Conservation (phyloP, 2,329 filamentous ascomycete genomes). For the Aspergillus pseudonomiae region DNA sequence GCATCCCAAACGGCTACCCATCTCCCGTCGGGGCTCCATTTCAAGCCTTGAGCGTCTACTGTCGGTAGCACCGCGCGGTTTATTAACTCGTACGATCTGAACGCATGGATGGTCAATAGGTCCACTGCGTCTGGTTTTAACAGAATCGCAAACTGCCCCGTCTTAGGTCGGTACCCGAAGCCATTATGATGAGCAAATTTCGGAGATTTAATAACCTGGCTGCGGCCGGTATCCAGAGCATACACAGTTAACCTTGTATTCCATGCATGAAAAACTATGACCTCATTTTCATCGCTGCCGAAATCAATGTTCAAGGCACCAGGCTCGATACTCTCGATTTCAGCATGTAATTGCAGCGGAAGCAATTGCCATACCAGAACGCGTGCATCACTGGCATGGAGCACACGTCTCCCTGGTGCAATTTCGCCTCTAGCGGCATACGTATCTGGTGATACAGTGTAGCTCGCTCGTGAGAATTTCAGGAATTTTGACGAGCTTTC, state of each 20-base stretch:
- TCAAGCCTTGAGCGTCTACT: constrained; percentile 59
- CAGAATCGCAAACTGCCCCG: constrained; percentile 43
- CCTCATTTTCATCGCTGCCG: constrained; percentile 38
- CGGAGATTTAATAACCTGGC: constrained; percentile 43
- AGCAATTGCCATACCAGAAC: constrained; percentile 42
- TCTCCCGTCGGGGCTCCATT: constrained; percentile 62
- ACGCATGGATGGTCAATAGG: constrained; percentile 43
- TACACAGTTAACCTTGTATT: constrained; percentile 43
- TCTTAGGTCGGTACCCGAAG: constrained; percentile 45
- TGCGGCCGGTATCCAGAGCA: constrained; percentile 37
- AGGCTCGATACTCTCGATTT: constrained; percentile 45
- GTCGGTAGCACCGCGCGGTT: constrained; percentile 48
- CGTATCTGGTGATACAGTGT: background rate
- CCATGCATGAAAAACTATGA: constrained; percentile 45
- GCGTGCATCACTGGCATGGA: constrained; percentile 38
- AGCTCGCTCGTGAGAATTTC: constrained; percentile 30
- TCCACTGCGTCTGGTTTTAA: constrained; percentile 44
- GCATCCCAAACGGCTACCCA: constrained; percentile 64
- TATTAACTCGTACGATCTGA: constrained; percentile 37
- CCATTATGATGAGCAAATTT: constrained; percentile 41
- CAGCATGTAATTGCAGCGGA: constrained; percentile 40
- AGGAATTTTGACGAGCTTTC: constrained; percentile 35
- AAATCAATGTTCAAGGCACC: constrained; percentile 42
- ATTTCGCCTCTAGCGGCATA: constrained; percentile 6
- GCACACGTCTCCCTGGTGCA: constrained; percentile 33